Conservation (phyloP, 257 asterid genomes). For the Jacaranda copaia region DNA sequence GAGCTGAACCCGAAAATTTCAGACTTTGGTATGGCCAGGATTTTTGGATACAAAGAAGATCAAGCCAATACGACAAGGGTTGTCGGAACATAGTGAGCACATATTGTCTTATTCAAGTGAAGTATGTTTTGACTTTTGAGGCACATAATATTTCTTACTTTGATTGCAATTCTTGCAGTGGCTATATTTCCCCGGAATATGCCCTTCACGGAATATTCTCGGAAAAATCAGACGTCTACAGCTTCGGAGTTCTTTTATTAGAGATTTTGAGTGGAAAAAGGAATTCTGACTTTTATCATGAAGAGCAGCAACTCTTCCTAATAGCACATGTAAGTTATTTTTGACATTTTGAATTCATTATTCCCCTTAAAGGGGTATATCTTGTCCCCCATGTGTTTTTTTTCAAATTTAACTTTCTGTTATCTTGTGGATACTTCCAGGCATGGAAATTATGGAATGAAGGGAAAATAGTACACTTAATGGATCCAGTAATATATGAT, state of each 20-base stretch:
- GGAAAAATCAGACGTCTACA: too few relatives aligned
- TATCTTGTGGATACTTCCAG: slow-evolving; percentile 30
- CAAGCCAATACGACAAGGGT: too few relatives aligned
- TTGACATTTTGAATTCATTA: not conserved
- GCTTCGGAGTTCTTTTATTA: too few relatives aligned
- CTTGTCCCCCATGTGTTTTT: not conserved
- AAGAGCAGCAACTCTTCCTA: slow-evolving; percentile 43
- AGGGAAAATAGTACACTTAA: slow-evolving; percentile 24
- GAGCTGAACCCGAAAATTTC: slow-evolving; percentile 44
- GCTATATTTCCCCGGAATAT: too few relatives aligned
- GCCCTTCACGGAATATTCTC: too few relatives aligned
- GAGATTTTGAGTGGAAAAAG: slow-evolving; percentile 20
- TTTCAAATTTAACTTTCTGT: not conserved
- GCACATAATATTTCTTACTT: too few relatives aligned
- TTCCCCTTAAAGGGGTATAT: not conserved
- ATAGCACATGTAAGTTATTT: slow-evolving; percentile 59
- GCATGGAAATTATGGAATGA: slow-evolving; percentile 53
- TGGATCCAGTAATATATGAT: slow-evolving; percentile 46
- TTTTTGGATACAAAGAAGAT: slow-evolving; percentile 16
- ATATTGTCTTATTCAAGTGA: too few relatives aligned
- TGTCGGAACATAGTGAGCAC: too few relatives aligned
- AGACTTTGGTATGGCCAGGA: slow-evolving; percentile 52
- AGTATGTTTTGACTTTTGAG: too few relatives aligned
- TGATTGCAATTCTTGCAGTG: too few relatives aligned
- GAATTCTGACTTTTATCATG: slow-evolving; percentile 31